These are phyloP conservation scores for Nicotiana obtusifolia DNA, from an alignment of 257 asterid species.

Conservation along the genomic window DNA sequence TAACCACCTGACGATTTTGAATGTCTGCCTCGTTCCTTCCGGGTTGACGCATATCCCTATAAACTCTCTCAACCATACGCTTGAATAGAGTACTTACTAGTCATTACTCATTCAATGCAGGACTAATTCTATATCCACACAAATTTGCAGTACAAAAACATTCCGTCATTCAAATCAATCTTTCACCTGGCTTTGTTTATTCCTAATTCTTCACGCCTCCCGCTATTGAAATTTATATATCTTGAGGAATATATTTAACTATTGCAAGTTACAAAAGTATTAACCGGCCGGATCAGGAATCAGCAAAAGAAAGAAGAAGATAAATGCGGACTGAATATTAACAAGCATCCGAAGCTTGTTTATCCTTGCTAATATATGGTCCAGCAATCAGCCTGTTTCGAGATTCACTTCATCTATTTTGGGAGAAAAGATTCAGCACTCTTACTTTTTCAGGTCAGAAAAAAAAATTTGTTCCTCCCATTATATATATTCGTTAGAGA, in stretches of 20 bases:
- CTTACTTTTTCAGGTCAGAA: slow-evolving; percentile 3
- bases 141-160: not conserved
- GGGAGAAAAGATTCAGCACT: not conserved
- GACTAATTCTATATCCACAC: not conserved
- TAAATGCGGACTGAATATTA: not conserved
- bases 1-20: no score
- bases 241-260: not conserved
- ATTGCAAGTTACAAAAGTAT: not conserved
- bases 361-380: not conserved
- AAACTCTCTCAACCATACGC: not conserved
- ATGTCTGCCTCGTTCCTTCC: no score
- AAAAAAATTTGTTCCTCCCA: not conserved
- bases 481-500: not conserved
- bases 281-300: no score
- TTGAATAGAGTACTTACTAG: not conserved
- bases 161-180: not conserved
- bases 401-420: not conserved
- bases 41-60: not conserved
- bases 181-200: not conserved
- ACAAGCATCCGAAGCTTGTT: not conserved
- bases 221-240: not conserved
- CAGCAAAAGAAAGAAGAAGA: not conserved
- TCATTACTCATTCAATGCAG: no score
- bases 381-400: not conserved
- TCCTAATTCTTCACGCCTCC: not conserved